Evolutionary conservation across 2,329 filamentous ascomycete genomes (phyloP).

Genomic region (Diaporthe velutina): DNA sequence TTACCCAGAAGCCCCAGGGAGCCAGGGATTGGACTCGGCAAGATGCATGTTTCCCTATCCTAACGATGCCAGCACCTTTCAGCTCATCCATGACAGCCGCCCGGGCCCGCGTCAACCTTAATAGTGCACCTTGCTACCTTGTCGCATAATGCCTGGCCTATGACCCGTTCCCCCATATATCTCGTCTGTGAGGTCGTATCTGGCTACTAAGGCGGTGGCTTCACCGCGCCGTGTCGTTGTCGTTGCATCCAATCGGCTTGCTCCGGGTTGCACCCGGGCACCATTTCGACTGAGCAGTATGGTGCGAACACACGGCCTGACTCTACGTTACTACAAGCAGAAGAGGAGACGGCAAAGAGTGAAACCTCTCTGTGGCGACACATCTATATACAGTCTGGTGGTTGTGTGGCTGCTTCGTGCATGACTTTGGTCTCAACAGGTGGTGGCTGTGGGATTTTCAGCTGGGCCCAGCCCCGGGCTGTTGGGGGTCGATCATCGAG

Average conservation of each 20-base stretch:
- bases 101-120: conserved; percentile 26
- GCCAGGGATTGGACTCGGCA: conserved; percentile 16
- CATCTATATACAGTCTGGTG: conserved; percentile 22
- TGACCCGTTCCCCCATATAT: conserved; percentile 12
- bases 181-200: conserved; percentile 26
- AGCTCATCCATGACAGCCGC: conserved; percentile 24
- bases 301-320: conserved; percentile 3
- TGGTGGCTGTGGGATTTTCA: conserved; percentile 35
- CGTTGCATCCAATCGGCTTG: conserved; percentile 15
- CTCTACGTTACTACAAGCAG: background rate
- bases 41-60: conserved; percentile 25
- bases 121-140: conserved; percentile 30
- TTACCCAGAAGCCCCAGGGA: background rate
- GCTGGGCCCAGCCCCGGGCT: conserved; percentile 32
- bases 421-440: conserved; percentile 23
- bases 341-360: background rate
- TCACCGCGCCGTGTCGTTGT: conserved; percentile 19
- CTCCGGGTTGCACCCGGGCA: conserved; percentile 3
- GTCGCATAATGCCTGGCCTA: background rate
- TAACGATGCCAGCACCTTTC: conserved; percentile 15
- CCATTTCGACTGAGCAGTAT: conserved; percentile 18
- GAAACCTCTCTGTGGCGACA: conserved; percentile 21
- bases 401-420: conserved; percentile 29
- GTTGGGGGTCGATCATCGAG: conserved; percentile 21
- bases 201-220: conserved; percentile 18